phyloP scores from a whole-genome alignment of 2,329 filamentous ascomycete genomes.

The Rutstroemia sp. region DNA sequence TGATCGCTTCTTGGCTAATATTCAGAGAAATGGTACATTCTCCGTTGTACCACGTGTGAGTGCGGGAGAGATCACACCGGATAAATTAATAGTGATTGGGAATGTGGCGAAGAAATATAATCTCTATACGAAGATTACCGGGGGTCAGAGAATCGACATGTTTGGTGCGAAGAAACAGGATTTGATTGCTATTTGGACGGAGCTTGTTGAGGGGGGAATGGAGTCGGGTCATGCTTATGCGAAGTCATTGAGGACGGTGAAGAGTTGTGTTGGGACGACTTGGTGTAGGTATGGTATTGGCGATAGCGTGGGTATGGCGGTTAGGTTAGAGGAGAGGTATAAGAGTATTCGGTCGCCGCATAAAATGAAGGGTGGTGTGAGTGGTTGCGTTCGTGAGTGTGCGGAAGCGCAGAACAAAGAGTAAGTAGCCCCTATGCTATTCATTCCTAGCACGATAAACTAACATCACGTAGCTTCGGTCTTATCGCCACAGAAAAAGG shows the following conservation, averaged over 20 bases:
- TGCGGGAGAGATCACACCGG: slow-evolving; percentile 80
- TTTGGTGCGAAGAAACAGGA: slow-evolving; percentile 88
- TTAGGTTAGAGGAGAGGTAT: slow-evolving; percentile 81
- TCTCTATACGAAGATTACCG: slow-evolving; percentile 87
- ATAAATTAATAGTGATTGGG: slow-evolving; percentile 77
- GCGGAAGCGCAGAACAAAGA: slow-evolving; percentile 92
- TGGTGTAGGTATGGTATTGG: slow-evolving; percentile 89
- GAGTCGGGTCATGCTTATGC: slow-evolving; percentile 89
- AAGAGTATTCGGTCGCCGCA: slow-evolving; percentile 86
- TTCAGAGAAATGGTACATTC: slow-evolving; percentile 86
- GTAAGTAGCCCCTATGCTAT: slow-evolving; percentile 36
- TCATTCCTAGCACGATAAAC: slow-evolving; percentile 8
- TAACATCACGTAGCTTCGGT: slow-evolving; percentile 54
- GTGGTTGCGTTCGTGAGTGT: slow-evolving; percentile 86
- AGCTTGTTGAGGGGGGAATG: slow-evolving; percentile 76
- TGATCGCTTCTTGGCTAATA: slow-evolving; percentile 80
- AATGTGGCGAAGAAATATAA: slow-evolving; percentile 77
- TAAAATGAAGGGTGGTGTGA: slow-evolving; percentile 87
- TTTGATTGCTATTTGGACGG: slow-evolving; percentile 72
- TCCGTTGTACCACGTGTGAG: slow-evolving; percentile 79
- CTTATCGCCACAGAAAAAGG: slow-evolving; percentile 89
- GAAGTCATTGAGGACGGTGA: slow-evolving; percentile 81
- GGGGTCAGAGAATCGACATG: slow-evolving; percentile 86
- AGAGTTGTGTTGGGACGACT: slow-evolving; percentile 84
- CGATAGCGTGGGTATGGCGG: slow-evolving; percentile 85